A percentile compares a stretch with the other conserved stretches of the same genome.
These are phyloP conservation scores for Amaranthus tricolor DNA, from an alignment of 179 eudicot genomes.

Conservation along the genomic window DNA sequence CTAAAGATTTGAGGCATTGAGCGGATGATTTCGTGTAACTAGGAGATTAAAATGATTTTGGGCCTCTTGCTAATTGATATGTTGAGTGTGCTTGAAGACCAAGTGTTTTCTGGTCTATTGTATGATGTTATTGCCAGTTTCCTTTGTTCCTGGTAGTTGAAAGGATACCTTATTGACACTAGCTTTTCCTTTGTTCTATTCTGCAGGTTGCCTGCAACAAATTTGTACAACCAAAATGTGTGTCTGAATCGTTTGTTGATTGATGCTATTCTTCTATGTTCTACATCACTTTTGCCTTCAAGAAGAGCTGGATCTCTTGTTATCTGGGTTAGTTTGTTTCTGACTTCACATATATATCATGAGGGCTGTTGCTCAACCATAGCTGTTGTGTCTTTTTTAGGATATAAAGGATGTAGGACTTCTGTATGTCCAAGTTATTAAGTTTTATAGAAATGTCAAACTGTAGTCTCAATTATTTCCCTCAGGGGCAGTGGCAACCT, in stretches of 20 bases:
- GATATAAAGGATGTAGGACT: conserved; percentile 15
- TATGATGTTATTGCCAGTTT: not conserved
- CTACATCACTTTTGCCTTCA: conserved; percentile 6
- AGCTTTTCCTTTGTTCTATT: not conserved
- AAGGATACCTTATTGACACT: not conserved
- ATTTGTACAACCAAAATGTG: conserved; percentile 17
- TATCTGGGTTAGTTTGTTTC: conserved; percentile 28
- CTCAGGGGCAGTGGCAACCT: not conserved
- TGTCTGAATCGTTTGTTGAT: conserved; percentile 9
- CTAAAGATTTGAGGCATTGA: too few species aligned
- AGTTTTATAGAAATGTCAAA: conserved; percentile 2
- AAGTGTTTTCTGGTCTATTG: not conserved
- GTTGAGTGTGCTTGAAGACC: not conserved
- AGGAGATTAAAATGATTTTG: not conserved
- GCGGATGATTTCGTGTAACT: not conserved
- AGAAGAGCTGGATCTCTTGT: conserved; percentile 20
- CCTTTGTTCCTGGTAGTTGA: not conserved
- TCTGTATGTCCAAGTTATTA: conserved; percentile 8
- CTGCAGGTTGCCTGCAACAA: conserved; percentile 16
- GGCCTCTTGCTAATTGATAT: not conserved
- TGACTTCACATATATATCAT: conserved; percentile 18
- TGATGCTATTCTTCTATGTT: conserved; percentile 11
- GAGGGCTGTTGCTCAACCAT: conserved; percentile 14
- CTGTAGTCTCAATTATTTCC: not conserved
- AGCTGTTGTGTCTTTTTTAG: conserved; percentile 13